Conservation (phyloP, 768 basidiomycete species). For the Lentinula raphanica region DNA sequence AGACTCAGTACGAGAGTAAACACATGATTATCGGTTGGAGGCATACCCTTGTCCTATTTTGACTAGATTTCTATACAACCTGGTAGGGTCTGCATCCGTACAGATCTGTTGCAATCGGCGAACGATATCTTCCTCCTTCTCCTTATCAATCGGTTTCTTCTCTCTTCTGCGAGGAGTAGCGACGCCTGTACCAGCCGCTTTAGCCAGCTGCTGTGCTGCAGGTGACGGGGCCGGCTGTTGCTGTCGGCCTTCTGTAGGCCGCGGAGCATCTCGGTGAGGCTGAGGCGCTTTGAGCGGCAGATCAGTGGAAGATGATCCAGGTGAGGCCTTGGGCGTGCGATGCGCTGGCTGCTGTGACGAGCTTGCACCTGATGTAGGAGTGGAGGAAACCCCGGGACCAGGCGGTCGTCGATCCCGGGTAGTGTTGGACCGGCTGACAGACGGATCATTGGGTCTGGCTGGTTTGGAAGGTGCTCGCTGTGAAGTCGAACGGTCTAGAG, state of each 20-base stretch:
- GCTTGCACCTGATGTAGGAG: conserved; percentile 17
- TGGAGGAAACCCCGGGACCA: conserved; percentile 25
- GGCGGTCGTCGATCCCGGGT: conserved; percentile 49
- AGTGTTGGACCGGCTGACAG: conserved; percentile 61
- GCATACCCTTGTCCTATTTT: conserved; percentile 97
- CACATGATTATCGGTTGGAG: conserved; percentile 1
- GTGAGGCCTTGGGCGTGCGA: conserved; percentile 41
- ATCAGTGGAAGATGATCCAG: conserved; percentile 58
- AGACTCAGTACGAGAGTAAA: neutral
- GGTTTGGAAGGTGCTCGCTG: conserved; percentile 66
- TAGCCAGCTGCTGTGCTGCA: conserved; percentile 61
- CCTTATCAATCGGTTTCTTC: conserved; percentile 78
- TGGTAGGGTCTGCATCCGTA: conserved; percentile 95
- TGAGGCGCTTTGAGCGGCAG: conserved; percentile 39
- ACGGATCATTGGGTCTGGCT: conserved; percentile 38
- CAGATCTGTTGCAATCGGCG: conserved; percentile 90
- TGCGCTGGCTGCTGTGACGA: conserved; percentile 27
- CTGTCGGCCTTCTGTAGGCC: conserved; percentile 11
- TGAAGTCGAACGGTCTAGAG: conserved; percentile 85
- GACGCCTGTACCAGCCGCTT: conserved; percentile 53
- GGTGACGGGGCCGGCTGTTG: conserved; percentile 53
- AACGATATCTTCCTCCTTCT: conserved; percentile 84
- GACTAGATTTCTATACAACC: conserved; percentile 84
- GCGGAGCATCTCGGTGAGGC: conserved; percentile 24
- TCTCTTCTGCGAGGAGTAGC: conserved; percentile 82